A percentile compares a stretch with the other conserved stretches of the same genome.
phyloP scores from a whole-genome alignment of 805 yeast genomes.

The Candida cerambycidarum region DNA sequence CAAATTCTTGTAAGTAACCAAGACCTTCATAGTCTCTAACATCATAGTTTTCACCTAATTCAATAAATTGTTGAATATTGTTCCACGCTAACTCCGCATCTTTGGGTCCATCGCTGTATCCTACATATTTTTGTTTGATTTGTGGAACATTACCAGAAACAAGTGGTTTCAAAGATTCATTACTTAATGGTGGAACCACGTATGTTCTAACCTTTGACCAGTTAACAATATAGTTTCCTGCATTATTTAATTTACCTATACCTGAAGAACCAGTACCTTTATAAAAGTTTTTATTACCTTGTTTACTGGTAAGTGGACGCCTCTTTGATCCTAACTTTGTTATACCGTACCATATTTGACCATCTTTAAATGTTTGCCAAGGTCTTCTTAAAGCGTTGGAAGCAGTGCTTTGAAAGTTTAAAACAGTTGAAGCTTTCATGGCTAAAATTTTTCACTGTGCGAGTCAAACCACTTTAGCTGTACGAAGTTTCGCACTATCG shows the following conservation, averaged over 20 bases:
- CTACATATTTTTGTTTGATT: conserved; percentile 64
- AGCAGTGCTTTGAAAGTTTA: conserved; percentile 47
- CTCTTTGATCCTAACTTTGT: conserved; percentile 81
- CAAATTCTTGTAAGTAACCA: conserved; percentile 36
- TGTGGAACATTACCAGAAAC: conserved; percentile 75
- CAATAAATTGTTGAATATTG: conserved; percentile 73
- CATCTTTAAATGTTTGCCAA: conserved; percentile 84
- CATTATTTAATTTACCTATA: conserved; percentile 73
- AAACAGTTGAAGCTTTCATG: conserved; percentile 53
- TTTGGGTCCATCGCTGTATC: conserved; percentile 67
- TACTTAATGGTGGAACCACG: conserved; percentile 64
- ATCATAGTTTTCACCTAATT: conserved; percentile 59
- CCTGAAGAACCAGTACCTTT: conserved; percentile 97
- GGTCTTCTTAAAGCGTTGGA: conserved; percentile 66
- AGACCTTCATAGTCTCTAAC: conserved; percentile 35
- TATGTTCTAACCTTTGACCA: conserved; percentile 89
- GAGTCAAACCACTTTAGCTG: neutral
- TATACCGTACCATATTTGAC: conserved; percentile 78
- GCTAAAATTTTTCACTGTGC: conserved; percentile 6
- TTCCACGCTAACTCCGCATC: conserved; percentile 73
- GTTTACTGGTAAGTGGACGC: conserved; percentile 81
- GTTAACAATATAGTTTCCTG: conserved; percentile 74
- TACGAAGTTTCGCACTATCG: too few relatives aligned
- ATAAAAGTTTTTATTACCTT: conserved; percentile 91
- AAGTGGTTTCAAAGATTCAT: conserved; percentile 60